Evolutionary conservation across 495 filamentous ascomycete genomes (phyloP), one percentile per base, ranked within the genome.

Genomic region (Diplogelasinospora grovesii): DNA sequence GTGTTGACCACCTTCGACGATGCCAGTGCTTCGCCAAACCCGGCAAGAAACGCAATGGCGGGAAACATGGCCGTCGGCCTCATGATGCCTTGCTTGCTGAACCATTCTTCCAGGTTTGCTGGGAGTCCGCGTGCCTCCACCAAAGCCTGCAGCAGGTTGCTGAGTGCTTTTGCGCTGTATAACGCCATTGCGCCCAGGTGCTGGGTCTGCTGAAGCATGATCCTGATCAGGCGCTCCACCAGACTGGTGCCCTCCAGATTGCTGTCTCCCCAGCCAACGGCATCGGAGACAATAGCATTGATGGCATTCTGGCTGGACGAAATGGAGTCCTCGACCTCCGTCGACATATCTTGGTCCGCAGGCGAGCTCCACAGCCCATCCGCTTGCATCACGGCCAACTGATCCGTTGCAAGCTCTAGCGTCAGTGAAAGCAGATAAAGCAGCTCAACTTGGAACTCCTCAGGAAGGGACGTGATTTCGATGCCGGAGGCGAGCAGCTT

Each of bases 311-410:
- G 75, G 18, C 74, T 70, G 11, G 79, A 67, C 8, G 66, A 68
- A 14, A 86, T 62, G 32, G 84, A 69, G 2, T 81, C 73, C 26
- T 81, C 53, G 11, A 80, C 71, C 20, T 83, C 84, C 2, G 66
- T 64, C 29, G 81, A 74, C 22, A 69, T 53, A 19, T 80, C 74
- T 1, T 66, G 52, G 4, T 48, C 43, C 5, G 49, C 48, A 19
- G 56, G 26, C 8, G 52, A 42, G 5, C 15, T 36, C 70, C 68
- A 73, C 15, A 71, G 52, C 1, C 48, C 53, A 24, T 59, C 43
- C 3, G 54, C 25, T n/a, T 53, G 38, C 30, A 45, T 47, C 4
- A 65, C 20, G 9, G 62, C 61, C 16, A 73, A 36, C 35, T 75
- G 67, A 33, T 77, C 74, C 6, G 51, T 41, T 5, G 59, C 65